Percentiles rank a stretch among this genome's conserved stretches.
Evolutionary conservation across 2,329 filamentous ascomycete genomes (phyloP).

Genomic region (Claviceps monticola): DNA sequence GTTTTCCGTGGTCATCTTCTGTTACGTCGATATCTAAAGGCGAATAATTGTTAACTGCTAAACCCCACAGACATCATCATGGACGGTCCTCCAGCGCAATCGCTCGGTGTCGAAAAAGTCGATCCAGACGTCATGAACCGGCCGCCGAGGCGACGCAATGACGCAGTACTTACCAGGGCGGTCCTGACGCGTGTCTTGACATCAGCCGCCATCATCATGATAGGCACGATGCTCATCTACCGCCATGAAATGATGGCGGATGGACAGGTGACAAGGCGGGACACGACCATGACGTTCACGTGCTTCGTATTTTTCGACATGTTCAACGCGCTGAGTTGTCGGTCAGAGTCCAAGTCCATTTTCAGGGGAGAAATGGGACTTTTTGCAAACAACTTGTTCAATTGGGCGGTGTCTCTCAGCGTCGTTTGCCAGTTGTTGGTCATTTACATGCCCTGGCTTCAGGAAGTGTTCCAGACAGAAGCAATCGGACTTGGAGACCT

Average conservation of each 20-base stretch:
- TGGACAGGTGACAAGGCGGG: conserved; percentile 72
- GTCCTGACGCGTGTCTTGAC: conserved; percentile 77
- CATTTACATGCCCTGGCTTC: conserved; percentile 87
- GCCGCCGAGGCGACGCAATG: conserved; percentile 70
- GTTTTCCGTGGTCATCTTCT: conserved; percentile 1
- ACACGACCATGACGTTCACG: conserved; percentile 98
- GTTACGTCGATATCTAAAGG: not conserved
- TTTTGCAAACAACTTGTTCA: conserved; percentile 85
- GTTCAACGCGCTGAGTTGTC: conserved; percentile 94
- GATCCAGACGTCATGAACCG: conserved; percentile 89
- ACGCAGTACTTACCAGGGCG: conserved; percentile 76
- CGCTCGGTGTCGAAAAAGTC: conserved; percentile 86
- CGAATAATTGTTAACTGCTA: not conserved
- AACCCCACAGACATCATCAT: conserved; percentile 75
- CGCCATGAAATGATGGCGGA: conserved; percentile 79
- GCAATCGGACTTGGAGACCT: conserved; percentile 63
- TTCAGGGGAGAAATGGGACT: conserved; percentile 73
- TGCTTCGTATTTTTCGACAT: conserved; percentile 99
- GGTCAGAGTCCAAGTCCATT: conserved; percentile 80
- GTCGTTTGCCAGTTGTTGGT: conserved; percentile 78
- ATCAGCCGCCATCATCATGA: conserved; percentile 79
- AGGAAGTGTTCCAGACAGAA: conserved; percentile 93
- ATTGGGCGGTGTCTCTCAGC: conserved; percentile 82
- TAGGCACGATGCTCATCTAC: conserved; percentile 84
- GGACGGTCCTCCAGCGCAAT: conserved; percentile 96